These are phyloP conservation scores for Paecilomyces formosus DNA, from an alignment of 2,329 filamentous ascomycete genomes.

Conservation along the genomic window DNA sequence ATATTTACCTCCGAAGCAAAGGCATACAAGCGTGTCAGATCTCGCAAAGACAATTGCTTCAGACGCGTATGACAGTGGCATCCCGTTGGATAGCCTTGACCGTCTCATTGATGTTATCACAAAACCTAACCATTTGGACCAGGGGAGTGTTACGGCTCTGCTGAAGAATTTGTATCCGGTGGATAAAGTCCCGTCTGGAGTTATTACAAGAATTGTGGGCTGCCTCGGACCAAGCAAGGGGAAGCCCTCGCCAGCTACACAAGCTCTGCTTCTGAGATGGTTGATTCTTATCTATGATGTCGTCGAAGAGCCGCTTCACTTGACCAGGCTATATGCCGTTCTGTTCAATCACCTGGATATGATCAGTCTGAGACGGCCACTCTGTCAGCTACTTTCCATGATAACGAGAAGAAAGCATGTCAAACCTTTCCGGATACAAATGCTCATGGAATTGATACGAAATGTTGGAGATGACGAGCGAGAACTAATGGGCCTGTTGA, in stretches of 20 bases:
- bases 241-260: constrained; percentile 65
- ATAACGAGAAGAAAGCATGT: constrained; percentile 78
- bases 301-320: constrained; percentile 53
- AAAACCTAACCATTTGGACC: constrained; percentile 62
- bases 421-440: constrained; percentile 73
- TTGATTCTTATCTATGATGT: constrained; percentile 67
- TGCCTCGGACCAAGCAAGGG: constrained; percentile 69
- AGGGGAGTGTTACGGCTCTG: constrained; percentile 61
- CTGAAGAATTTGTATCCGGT: constrained; percentile 70
- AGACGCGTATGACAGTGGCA: constrained; percentile 60
- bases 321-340: constrained; percentile 66
- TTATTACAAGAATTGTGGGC: constrained; percentile 60
- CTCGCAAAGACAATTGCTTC: constrained; percentile 57
- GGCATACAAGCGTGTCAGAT: constrained; percentile 54
- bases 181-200: constrained; percentile 52
- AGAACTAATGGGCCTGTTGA: constrained; percentile 63
- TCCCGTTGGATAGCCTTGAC: constrained; percentile 53
- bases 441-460: constrained; percentile 49
- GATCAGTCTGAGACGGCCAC: constrained; percentile 59
- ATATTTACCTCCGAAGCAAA: constrained; percentile 54
- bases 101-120: constrained; percentile 61
- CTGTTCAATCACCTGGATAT: constrained; percentile 79
- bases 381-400: constrained; percentile 72
- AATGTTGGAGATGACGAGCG: constrained; percentile 60
- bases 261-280: constrained; percentile 69